A percentile compares a stretch with the other conserved stretches of the same genome.
Conservation (phyloP, 495 filamentous ascomycete species). For the Margaritispora aquatica region DNA sequence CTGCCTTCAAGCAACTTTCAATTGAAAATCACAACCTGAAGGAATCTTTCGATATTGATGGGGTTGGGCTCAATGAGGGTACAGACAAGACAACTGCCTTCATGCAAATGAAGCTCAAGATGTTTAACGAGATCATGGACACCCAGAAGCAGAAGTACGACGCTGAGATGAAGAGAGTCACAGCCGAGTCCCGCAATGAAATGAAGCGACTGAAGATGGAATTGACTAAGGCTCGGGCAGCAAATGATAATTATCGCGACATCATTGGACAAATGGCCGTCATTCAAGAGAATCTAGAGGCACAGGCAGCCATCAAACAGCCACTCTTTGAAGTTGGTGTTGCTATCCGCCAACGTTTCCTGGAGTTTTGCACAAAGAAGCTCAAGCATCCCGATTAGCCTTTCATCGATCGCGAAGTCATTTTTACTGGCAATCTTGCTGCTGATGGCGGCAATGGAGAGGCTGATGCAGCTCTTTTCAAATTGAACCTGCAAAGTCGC, state of each 20-base stretch:
- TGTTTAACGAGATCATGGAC: not conserved
- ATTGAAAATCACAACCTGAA: not conserved
- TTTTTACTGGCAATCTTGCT: constrained; percentile 1
- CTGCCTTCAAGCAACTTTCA: not conserved
- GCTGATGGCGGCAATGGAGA: constrained; percentile 7
- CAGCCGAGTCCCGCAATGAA: not conserved
- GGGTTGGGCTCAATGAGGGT: not conserved
- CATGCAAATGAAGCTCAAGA: not conserved
- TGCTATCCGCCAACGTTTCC: constrained; percentile 4
- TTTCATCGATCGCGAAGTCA: not conserved
- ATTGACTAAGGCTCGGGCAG: not conserved
- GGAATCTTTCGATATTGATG: not conserved
- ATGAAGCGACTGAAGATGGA: not conserved
- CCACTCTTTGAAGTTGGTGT: not conserved
- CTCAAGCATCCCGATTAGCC: not conserved
- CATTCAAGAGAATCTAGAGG: not conserved
- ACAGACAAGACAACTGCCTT: not conserved
- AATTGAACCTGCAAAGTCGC: not conserved
- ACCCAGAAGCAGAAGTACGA: not conserved
- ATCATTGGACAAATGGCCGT: not conserved
- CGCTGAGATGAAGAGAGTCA: not conserved
- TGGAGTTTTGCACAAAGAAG: constrained; percentile 4
- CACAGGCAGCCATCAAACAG: not conserved
- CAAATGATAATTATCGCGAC: not conserved
- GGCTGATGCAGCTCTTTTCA: constrained; percentile 2